Conservation (phyloP, 257 asterid species). For the Thymus quinquecostatus region DNA sequence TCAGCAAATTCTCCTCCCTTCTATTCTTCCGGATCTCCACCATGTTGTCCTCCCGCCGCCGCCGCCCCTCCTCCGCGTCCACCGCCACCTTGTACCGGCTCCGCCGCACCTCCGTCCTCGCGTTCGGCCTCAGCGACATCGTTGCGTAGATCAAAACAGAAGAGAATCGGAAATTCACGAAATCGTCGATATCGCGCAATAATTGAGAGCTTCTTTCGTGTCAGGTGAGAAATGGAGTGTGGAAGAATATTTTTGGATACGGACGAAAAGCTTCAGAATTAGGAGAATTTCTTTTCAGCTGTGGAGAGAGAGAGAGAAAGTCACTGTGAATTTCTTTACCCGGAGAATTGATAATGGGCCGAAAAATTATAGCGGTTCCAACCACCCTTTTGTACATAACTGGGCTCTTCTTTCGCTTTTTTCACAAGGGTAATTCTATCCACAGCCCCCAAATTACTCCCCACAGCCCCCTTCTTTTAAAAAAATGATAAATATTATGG, state of each 20-base stretch:
- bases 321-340: constrained; percentile 5
- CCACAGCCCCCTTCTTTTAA: too few relatives aligned
- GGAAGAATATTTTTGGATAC: constrained; percentile 35
- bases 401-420: constrained; percentile 1
- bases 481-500: too few relatives aligned
- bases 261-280: constrained; percentile 34
- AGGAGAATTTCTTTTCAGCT: constrained; percentile 26
- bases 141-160: constrained; percentile 39
- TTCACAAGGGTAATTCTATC: too few relatives aligned
- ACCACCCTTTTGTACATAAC: constrained; percentile 1
- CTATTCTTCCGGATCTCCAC: constrained; percentile 94
- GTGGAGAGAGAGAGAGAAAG: constrained; percentile 29
- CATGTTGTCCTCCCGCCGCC: constrained; percentile 93
- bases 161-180: not conserved
- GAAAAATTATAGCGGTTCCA: constrained; percentile 38
- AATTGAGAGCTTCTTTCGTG: constrained; percentile 29
- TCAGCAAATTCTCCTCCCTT: constrained; percentile 86
- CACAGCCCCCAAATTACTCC: too few relatives aligned
- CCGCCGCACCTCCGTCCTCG: constrained; percentile 88
- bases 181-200: constrained; percentile 25
- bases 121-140: constrained; percentile 93
- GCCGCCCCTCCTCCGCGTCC: constrained; percentile 92
- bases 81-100: constrained; percentile 97
- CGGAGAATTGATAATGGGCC: constrained; percentile 24
- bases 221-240: constrained; percentile 36